Conservation (phyloP, 768 basidiomycete species). For the Gloeopeniophorella convolvens region DNA sequence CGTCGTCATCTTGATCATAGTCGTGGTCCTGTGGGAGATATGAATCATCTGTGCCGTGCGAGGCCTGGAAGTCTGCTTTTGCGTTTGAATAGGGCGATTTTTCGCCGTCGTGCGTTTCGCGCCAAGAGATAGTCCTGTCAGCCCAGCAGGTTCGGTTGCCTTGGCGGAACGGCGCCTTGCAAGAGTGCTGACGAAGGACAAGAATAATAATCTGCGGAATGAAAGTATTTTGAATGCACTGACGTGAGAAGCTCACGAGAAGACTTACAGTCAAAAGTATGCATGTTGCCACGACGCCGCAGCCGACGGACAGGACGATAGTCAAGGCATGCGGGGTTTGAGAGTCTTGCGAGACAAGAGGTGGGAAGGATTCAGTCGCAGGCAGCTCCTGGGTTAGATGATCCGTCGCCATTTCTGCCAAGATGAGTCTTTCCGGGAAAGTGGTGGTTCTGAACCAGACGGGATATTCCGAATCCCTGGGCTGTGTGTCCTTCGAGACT, state of each 20-base stretch:
- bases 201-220: conserved; percentile 1
- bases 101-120: not conserved
- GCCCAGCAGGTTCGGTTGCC: not conserved
- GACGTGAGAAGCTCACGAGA: too few species aligned
- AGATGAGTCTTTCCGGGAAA: too few species aligned
- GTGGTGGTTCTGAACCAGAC: too few species aligned
- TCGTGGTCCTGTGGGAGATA: too few species aligned
- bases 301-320: not conserved
- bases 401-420: not conserved
- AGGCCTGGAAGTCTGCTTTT: not conserved
- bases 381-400: not conserved
- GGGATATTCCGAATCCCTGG: too few species aligned
- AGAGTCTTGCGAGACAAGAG: not conserved
- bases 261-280: not conserved
- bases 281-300: conserved; percentile 1
- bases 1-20: too few species aligned
- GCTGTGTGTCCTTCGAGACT: too few species aligned
- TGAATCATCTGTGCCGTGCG: not conserved
- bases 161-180: not conserved
- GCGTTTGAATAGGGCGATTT: not conserved
- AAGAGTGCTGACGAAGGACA: conserved; percentile 7
- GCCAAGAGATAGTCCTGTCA: not conserved
- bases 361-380: too few species aligned
- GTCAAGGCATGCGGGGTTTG: not conserved
- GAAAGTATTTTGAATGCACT: too few species aligned